Conservation (phyloP, 83 land plant genomes). For the Larix sibirica region DNA sequence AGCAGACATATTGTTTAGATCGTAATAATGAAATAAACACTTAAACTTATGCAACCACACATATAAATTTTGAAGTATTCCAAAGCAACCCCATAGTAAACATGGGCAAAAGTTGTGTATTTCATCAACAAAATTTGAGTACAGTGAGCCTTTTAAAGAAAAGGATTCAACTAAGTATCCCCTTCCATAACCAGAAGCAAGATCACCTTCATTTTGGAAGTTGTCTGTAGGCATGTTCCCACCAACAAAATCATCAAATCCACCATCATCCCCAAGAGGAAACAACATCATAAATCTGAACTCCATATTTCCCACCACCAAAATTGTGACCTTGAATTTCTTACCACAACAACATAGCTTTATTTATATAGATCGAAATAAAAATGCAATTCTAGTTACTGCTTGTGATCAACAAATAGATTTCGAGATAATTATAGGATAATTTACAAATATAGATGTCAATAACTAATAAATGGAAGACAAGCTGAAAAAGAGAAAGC, state of each 20-base stretch:
- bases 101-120: no score
- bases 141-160: no score
- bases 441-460: slow-evolving; percentile 44
- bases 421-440: not conserved
- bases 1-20: no score
- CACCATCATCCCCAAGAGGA: no score
- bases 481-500: slow-evolving; percentile 22
- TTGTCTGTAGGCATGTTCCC: not conserved
- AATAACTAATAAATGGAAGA: no score
- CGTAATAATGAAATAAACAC: no score
- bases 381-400: not conserved
- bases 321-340: slow-evolving; percentile 28
- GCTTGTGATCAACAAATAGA: not conserved
- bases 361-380: not conserved
- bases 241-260: not conserved
- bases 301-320: slow-evolving; percentile 18
- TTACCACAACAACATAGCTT: not conserved
- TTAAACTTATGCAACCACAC: no score
- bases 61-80: no score
- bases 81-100: no score
- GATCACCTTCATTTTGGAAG: not conserved
- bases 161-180: not conserved
- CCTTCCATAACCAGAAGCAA: slow-evolving; percentile 11
- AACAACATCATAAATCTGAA: no score
- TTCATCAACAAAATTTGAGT: no score